Evolutionary conservation across 345 rosid species (phyloP).

Genomic region (Linum lewisii): DNA sequence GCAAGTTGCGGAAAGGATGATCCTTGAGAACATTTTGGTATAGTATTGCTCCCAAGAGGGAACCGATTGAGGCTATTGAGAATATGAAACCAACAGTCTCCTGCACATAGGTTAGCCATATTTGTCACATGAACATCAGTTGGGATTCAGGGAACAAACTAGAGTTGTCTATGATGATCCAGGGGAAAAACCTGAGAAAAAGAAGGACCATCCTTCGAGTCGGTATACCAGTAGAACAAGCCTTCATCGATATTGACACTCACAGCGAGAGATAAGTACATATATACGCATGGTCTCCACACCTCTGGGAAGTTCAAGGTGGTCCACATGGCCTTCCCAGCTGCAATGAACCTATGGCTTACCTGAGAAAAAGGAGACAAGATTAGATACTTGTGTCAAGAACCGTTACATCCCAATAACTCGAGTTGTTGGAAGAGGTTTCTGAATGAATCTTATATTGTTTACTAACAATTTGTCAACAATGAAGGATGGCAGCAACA

Average conservation of each 20-base stretch:
- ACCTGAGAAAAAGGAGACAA: slow-evolving; percentile 37
- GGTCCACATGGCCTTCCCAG: slow-evolving; percentile 75
- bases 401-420: too few species aligned
- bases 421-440: too few species aligned
- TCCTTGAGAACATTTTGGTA: slow-evolving; percentile 64
- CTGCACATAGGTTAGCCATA: slow-evolving; percentile 26
- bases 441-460: too few species aligned
- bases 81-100: slow-evolving; percentile 79
- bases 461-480: too few species aligned
- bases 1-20: slow-evolving; percentile 59
- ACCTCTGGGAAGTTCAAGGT: slow-evolving; percentile 67
- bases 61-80: slow-evolving; percentile 73
- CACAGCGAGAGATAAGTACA: slow-evolving; percentile 63
- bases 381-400: slow-evolving; percentile 9
- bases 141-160: too few species aligned
- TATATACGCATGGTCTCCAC: slow-evolving; percentile 84
- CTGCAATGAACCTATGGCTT: slow-evolving; percentile 48
- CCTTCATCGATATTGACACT: slow-evolving; percentile 81
- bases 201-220: slow-evolving; percentile 58
- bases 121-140: background rate
- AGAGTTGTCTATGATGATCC: too few species aligned
- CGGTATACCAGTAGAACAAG: slow-evolving; percentile 87
- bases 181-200: slow-evolving; percentile 56
- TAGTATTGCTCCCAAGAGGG: slow-evolving; percentile 69
- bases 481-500: background rate